phyloP scores from a whole-genome alignment of 2,329 filamentous ascomycete genomes.

The Aureobasidium sp. region DNA sequence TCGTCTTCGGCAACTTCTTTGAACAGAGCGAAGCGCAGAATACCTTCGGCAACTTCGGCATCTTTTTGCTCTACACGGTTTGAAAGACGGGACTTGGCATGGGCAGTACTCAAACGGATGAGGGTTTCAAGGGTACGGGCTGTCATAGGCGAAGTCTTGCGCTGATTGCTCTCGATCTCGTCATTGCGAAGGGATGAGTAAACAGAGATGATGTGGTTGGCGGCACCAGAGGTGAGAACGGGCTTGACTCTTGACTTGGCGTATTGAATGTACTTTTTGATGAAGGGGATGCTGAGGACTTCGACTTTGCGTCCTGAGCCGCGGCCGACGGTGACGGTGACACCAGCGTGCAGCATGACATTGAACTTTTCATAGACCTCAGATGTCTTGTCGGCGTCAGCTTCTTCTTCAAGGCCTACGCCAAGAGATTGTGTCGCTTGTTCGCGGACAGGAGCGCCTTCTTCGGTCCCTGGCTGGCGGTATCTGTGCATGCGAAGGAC shows the following conservation, averaged over 20 bases:
- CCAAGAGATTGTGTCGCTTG: slow-evolving; percentile 76
- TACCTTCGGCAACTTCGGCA: slow-evolving; percentile 77
- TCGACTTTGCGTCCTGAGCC: slow-evolving; percentile 71
- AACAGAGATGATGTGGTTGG: slow-evolving; percentile 81
- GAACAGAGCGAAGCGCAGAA: slow-evolving; percentile 90
- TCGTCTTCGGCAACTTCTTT: slow-evolving; percentile 81
- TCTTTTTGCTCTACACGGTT: slow-evolving; percentile 85
- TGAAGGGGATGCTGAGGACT: slow-evolving; percentile 91
- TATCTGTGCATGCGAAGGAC: slow-evolving; percentile 96
- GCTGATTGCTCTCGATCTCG: slow-evolving; percentile 88
- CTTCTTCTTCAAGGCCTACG: slow-evolving; percentile 73
- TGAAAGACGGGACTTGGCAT: slow-evolving; percentile 86
- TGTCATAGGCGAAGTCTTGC: slow-evolving; percentile 89
- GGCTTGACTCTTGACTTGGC: slow-evolving; percentile 89
- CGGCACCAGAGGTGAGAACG: slow-evolving; percentile 80
- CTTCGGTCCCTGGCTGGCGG: slow-evolving; percentile 83
- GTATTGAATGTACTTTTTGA: slow-evolving; percentile 99
- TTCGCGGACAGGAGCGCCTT: slow-evolving; percentile 89
- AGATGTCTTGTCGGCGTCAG: slow-evolving; percentile 67
- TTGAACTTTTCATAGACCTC: slow-evolving; percentile 97
- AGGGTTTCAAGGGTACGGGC: slow-evolving; percentile 95
- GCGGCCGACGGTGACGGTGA: slow-evolving; percentile 67
- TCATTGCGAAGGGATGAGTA: slow-evolving; percentile 94
- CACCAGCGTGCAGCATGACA: slow-evolving; percentile 87
- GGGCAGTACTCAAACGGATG: slow-evolving; percentile 94